These are phyloP conservation scores for Ceratocystis papillata DNA, from an alignment of 2,329 filamentous ascomycete species.

Conservation along the genomic window DNA sequence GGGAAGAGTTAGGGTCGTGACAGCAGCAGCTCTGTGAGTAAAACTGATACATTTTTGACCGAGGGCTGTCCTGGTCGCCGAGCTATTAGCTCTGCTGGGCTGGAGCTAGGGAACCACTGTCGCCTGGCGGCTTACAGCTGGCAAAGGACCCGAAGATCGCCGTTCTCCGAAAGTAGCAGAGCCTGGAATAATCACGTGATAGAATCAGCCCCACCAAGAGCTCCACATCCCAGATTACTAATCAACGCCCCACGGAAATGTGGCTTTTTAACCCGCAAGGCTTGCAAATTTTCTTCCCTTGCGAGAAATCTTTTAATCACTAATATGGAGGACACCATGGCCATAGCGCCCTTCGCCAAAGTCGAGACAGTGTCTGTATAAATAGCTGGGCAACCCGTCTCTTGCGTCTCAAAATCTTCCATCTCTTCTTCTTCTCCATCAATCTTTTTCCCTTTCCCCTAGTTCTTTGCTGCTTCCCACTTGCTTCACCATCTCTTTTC, in stretches of 20 bases:
- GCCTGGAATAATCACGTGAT: neutral
- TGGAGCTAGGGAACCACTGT: neutral
- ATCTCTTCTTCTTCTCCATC: neutral
- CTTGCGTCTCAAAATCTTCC: constrained; percentile 21
- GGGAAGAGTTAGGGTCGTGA: neutral
- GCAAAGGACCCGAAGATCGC: neutral
- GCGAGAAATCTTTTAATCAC: constrained; percentile 4
- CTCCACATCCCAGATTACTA: too few species aligned
- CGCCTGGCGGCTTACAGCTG: neutral
- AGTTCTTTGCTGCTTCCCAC: constrained; percentile 16
- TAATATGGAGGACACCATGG: constrained; percentile 15
- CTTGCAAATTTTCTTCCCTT: constrained; percentile 5
- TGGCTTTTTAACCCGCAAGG: constrained; percentile 9
- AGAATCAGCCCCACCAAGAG: neutral
- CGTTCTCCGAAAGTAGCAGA: neutral
- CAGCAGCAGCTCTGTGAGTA: neutral
- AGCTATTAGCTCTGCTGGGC: neutral
- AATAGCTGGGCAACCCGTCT: constrained; percentile 25
- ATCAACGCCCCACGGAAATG: neutral
- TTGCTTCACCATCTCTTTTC: constrained; percentile 25
- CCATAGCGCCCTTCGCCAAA: neutral
- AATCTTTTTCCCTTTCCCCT: neutral
- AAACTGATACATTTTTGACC: neutral
- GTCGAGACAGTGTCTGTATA: constrained; percentile 22
- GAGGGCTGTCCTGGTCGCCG: too few species aligned